Evolutionary conservation across 1,284 basidiomycete species (phyloP).

Genomic region (Papiliotrema terrestris): DNA sequence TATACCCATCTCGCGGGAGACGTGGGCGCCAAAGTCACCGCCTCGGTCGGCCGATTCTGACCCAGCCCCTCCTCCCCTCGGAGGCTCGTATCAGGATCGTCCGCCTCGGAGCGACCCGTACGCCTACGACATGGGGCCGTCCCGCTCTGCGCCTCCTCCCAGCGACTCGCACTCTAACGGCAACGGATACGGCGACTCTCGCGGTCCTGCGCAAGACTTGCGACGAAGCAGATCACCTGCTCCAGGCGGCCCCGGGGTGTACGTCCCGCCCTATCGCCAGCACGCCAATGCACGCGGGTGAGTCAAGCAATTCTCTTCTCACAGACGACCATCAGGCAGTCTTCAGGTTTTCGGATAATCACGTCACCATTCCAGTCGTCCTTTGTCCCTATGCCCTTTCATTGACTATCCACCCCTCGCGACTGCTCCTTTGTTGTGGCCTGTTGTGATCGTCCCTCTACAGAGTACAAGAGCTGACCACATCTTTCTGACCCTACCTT

Average conservation of each 20-base stretch:
- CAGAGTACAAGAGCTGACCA: background rate
- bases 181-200: background rate
- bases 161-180: too few species aligned
- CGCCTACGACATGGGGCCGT: conserved; percentile 4
- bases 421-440: background rate
- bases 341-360: background rate
- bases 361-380: background rate
- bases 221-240: background rate
- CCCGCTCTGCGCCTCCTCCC: conserved; percentile 9
- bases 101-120: too few species aligned
- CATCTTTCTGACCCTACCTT: background rate
- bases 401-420: background rate
- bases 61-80: too few species aligned
- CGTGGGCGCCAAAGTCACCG: conserved; percentile 34
- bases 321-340: background rate
- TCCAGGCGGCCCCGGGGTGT: background rate
- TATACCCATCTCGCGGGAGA: conserved; percentile 34
- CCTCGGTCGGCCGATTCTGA: too few species aligned
- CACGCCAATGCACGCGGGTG: background rate
- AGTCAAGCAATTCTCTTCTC: background rate
- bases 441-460: background rate
- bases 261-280: conserved; percentile 1
- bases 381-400: background rate
- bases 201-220: background rate
- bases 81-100: too few species aligned